phyloP scores from a whole-genome alignment of 441 rosid genomes.

The Erysimum pusillum region DNA sequence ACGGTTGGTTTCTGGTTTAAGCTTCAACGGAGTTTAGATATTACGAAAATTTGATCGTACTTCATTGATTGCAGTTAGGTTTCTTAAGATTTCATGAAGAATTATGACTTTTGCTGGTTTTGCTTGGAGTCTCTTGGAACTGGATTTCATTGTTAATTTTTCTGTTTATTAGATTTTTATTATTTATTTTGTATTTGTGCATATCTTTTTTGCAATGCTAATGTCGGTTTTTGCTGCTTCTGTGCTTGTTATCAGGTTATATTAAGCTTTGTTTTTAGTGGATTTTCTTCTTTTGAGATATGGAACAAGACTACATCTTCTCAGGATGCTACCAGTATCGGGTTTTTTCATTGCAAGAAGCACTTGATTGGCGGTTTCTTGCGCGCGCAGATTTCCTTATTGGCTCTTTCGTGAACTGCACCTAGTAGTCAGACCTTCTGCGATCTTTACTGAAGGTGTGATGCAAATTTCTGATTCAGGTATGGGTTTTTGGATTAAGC shows the following conservation, averaged over 20 bases:
- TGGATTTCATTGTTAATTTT: not conserved
- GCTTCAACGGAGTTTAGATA: not conserved
- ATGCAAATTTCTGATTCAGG: slow-evolving; percentile 77
- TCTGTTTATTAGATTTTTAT: not conserved
- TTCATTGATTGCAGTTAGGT: slow-evolving; percentile 5
- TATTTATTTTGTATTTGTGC: not conserved
- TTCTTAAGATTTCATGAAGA: slow-evolving; percentile 4
- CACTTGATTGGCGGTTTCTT: slow-evolving; percentile 89
- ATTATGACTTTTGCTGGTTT: not conserved
- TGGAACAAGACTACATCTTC: slow-evolving; percentile 74
- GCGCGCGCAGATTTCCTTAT: slow-evolving; percentile 74
- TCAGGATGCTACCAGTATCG: slow-evolving; percentile 74
- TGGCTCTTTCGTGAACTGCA: slow-evolving; percentile 92
- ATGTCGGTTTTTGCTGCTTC: slow-evolving; percentile 14
- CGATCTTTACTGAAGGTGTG: slow-evolving; percentile 64
- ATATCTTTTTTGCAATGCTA: not conserved
- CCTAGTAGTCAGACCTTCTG: slow-evolving; percentile 65
- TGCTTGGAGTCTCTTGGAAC: slow-evolving; percentile 9
- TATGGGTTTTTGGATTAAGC: slow-evolving; percentile 64
- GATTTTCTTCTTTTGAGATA: slow-evolving; percentile 57
- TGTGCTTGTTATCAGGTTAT: slow-evolving; percentile 59
- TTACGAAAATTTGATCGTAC: not conserved
- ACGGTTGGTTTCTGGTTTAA: not conserved
- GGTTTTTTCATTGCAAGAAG: slow-evolving; percentile 84
- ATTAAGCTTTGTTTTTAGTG: slow-evolving; percentile 58